Base-by-base conservation (phyloP, 2,329 filamentous ascomycete species). In the Lasiodiplodia hormozganensis region DNA sequence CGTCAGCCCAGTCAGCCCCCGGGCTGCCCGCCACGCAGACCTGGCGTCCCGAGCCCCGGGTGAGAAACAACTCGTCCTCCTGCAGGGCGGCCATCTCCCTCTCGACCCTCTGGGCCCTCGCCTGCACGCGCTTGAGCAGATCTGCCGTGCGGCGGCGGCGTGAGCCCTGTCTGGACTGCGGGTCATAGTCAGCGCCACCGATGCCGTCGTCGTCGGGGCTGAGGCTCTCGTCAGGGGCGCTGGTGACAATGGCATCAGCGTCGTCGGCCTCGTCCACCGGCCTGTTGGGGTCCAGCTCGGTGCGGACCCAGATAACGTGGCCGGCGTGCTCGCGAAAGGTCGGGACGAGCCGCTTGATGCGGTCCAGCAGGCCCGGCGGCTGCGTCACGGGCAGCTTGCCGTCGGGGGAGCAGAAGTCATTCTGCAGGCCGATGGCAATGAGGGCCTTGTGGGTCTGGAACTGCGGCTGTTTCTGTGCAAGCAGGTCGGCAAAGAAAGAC, bases 361-460 rank as follows among this genome's bases (percentile, higher is more conserved):
- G 88, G 49, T 90, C 85, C 54, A 96, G 78, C 70, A 94, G 92
- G 11, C 88, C 87, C 4, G 86, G 80, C 3, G 89, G 88, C 53
- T 88, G 85, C 43, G 83, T 82, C 62, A 94, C 87, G 14, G 89
- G 86, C 23, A 97, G 80, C 31, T 89, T 87, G 67, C 92, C 91
- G 62, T 88, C 85, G 1, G 87, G 81, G 7, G 88, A 85, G 69
- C 96, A 82, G 75, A 98, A 97, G 78, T 97, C 95, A 74, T 96
- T 93, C 76, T 98, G 96, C 43, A 97, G 87, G 75, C 97, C 95
- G 71, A 97, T 85, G 21, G 96, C 82, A 23, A 98, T 83, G 53
- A 99, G 85, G 1, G 93, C 95, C 80, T 88, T 87, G 68, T 86
- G 82, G 28, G 87, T 89, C 70, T 86, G 81, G 69, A 90, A 83